Percentiles rank a stretch among this genome's conserved stretches.
phyloP scores from a whole-genome alignment of 2,329 filamentous ascomycete genomes.

The Fusarium sublunatum region DNA sequence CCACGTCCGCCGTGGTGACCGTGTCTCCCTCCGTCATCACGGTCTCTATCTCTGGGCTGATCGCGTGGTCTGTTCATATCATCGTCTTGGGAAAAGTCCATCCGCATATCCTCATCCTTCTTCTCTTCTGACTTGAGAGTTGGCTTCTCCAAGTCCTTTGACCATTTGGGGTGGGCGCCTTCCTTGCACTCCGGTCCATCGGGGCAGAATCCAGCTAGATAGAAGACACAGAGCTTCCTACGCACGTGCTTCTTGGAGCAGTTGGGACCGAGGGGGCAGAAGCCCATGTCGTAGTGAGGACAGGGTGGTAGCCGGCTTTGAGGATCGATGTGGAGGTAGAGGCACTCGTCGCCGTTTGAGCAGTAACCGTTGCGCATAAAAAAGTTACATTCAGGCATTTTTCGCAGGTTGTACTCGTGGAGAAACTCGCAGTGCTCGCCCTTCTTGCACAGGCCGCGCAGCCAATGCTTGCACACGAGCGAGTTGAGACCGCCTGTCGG shows the following conservation, averaged over 20 bases:
- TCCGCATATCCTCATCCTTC: constrained; percentile 60
- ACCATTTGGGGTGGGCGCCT: constrained; percentile 86
- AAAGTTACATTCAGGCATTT: constrained; percentile 99
- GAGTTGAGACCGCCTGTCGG: constrained; percentile 73
- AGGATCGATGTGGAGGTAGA: constrained; percentile 91
- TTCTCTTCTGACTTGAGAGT: constrained; percentile 75
- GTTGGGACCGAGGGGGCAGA: constrained; percentile 88
- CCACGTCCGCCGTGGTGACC: constrained; percentile 45
- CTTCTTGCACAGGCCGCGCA: constrained; percentile 97
- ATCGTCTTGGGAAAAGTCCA: constrained; percentile 51
- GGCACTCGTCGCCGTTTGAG: constrained; percentile 95
- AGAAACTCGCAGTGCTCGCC: constrained; percentile 96
- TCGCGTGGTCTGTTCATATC: constrained; percentile 53
- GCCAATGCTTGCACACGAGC: constrained; percentile 98
- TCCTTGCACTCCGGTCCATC: constrained; percentile 79
- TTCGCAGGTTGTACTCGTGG: constrained; percentile 97
- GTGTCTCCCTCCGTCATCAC: constrained; percentile 48
- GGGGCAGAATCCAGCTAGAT: constrained; percentile 94
- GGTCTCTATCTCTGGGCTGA: constrained; percentile 47
- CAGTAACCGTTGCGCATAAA: constrained; percentile 94
- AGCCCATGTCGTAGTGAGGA: constrained; percentile 92
- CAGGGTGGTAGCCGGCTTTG: constrained; percentile 82
- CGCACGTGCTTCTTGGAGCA: constrained; percentile 92
- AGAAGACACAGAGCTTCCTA: constrained; percentile 82
- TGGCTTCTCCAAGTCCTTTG: constrained; percentile 79